Evolutionary conservation across 495 filamentous ascomycete species (phyloP).

Genomic region (Geoglossum glabrum): DNA sequence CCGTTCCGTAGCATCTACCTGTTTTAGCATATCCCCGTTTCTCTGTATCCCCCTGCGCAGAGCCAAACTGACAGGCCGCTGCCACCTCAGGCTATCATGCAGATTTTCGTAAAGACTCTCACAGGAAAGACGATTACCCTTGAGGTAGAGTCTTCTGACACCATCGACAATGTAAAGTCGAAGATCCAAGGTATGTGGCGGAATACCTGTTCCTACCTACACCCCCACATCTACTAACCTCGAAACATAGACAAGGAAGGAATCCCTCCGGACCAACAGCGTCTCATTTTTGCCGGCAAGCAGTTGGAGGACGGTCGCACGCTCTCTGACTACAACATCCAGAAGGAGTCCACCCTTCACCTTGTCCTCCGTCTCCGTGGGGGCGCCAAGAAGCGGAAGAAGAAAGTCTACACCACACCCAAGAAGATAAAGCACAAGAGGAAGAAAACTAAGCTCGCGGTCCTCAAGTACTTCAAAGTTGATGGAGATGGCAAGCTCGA

Average conservation of each 20-base stretch:
- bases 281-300: constrained; percentile 99
- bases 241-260: constrained; percentile 76
- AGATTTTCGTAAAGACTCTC: constrained; percentile 99
- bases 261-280: constrained; percentile 99
- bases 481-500: constrained; percentile 99
- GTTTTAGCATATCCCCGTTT: too few relatives aligned
- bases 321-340: constrained; percentile 99
- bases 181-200: constrained; percentile 47
- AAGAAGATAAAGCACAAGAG: constrained; percentile 99
- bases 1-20: not conserved
- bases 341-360: constrained; percentile 99
- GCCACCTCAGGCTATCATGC: constrained; percentile 49
- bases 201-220: not conserved
- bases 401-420: constrained; percentile 99
- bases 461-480: constrained; percentile 99
- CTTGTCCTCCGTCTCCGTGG: constrained; percentile 95
- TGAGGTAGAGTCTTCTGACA: constrained; percentile 98
- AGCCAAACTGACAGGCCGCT: not conserved
- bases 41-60: not conserved
- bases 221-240: not conserved
- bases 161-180: constrained; percentile 99
- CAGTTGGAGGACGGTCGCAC: constrained; percentile 99
- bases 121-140: constrained; percentile 99
- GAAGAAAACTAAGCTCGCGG: constrained; percentile 98
- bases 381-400: constrained; percentile 97